phyloP scores from a whole-genome alignment of 75 land plant species.

The Cryptomeria japonica region DNA sequence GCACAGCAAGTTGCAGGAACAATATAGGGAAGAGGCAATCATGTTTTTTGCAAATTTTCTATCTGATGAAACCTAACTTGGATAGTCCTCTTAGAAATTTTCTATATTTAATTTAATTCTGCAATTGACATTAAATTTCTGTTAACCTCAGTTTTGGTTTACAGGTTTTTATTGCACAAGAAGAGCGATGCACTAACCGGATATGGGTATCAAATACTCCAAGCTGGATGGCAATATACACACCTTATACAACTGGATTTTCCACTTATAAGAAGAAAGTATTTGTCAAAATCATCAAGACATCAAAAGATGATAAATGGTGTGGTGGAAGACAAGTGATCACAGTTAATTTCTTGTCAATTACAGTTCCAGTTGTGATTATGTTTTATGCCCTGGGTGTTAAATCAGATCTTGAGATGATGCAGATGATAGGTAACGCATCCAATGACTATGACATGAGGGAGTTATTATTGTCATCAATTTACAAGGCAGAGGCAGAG shows the following conservation, averaged over 20 bases:
- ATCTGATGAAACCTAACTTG: background rate
- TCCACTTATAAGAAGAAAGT: constrained; percentile 41
- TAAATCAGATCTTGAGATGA: constrained; percentile 59
- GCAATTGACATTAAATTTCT: background rate
- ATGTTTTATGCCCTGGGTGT: constrained; percentile 82
- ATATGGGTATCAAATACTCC: constrained; percentile 60
- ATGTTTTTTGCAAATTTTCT: constrained; percentile 12
- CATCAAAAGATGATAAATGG: constrained; percentile 36
- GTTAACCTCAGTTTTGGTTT: background rate
- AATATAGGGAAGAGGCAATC: constrained; percentile 37
- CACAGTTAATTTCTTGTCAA: constrained; percentile 29
- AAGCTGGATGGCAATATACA: constrained; percentile 52
- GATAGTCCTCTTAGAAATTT: background rate
- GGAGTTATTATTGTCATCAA: constrained; percentile 59
- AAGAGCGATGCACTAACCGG: constrained; percentile 50
- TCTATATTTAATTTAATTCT: background rate
- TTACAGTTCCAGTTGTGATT: constrained; percentile 52
- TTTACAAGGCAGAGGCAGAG: constrained; percentile 53
- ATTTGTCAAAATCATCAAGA: constrained; percentile 31
- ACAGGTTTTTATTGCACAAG: constrained; percentile 86
- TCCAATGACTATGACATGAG: constrained; percentile 29
- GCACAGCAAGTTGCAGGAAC: constrained; percentile 15
- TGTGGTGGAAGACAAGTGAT: constrained; percentile 34
- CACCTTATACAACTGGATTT: constrained; percentile 18
- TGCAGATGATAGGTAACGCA: constrained; percentile 57